Conservation (phyloP, 306 rosid genomes). For the Vigna unguiculata region DNA sequence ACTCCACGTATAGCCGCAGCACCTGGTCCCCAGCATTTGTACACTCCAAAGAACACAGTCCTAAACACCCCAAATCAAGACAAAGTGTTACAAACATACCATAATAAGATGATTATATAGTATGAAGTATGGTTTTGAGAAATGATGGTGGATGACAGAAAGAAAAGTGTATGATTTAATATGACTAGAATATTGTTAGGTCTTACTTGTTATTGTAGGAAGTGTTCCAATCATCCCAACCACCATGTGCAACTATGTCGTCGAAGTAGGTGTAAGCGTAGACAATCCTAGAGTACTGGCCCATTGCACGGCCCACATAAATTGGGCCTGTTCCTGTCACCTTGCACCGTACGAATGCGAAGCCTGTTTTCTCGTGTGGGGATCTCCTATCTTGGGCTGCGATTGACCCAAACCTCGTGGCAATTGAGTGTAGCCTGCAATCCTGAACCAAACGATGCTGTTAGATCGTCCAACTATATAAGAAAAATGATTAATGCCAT, state of each 20-base stretch:
- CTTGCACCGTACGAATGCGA: slow-evolving; percentile 65
- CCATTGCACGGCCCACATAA: slow-evolving; percentile 83
- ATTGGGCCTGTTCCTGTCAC: slow-evolving; percentile 72
- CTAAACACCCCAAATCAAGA: slow-evolving; percentile 39
- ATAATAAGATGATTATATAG: background rate
- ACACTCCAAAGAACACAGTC: slow-evolving; percentile 68
- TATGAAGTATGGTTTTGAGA: background rate
- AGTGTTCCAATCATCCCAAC: slow-evolving; percentile 72
- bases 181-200: background rate
- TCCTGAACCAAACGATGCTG: slow-evolving; percentile 47
- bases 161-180: background rate
- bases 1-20: slow-evolving; percentile 49
- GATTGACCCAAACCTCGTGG: slow-evolving; percentile 74
- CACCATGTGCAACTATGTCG: slow-evolving; percentile 69
- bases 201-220: slow-evolving; percentile 52
- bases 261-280: slow-evolving; percentile 70
- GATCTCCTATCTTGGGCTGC: slow-evolving; percentile 71
- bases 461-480: background rate
- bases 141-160: background rate
- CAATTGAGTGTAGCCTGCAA: slow-evolving; percentile 71
- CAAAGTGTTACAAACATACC: background rate
- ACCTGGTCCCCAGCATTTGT: slow-evolving; percentile 82
- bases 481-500: too few species aligned
- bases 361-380: slow-evolving; percentile 70
- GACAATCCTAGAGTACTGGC: slow-evolving; percentile 68